Percentiles rank a stretch among this genome's conserved stretches.
Conservation (phyloP, 768 basidiomycete genomes). For the Suillus luteus region DNA sequence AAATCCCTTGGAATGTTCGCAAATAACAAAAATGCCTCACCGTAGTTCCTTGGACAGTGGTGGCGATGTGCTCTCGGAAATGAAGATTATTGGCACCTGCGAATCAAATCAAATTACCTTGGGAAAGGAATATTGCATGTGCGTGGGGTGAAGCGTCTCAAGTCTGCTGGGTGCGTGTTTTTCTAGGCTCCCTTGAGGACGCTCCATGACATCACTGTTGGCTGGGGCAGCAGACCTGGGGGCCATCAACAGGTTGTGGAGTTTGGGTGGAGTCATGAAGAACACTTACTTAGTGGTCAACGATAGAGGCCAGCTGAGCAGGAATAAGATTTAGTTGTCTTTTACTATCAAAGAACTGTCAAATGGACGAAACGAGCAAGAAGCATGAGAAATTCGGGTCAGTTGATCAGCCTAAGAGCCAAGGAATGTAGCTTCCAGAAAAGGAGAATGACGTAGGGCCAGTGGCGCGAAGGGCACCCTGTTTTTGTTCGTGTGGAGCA, state of each 20-base stretch:
- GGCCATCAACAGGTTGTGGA: background rate
- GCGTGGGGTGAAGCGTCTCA: background rate
- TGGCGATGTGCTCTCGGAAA: background rate
- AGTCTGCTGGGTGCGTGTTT: conserved; percentile 1
- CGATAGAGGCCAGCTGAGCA: background rate
- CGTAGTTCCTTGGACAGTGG: background rate
- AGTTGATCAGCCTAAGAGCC: background rate
- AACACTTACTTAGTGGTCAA: background rate
- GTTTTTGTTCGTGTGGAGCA: conserved; percentile 38
- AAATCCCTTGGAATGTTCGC: background rate
- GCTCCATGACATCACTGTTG: background rate
- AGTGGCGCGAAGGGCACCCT: conserved; percentile 35
- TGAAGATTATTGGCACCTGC: background rate
- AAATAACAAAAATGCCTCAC: background rate
- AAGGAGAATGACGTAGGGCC: conserved; percentile 32
- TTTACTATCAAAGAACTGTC: background rate
- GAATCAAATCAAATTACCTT: background rate
- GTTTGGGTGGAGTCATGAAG: background rate
- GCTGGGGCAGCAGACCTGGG: background rate
- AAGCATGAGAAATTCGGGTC: conserved; percentile 6
- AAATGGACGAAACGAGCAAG: background rate
- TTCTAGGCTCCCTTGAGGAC: background rate
- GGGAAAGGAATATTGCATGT: background rate
- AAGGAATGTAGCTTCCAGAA: conserved; percentile 5
- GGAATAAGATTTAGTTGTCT: background rate